Evolutionary conservation across 106 monocot genomes (phyloP), one percentile per base, ranked within the genome.

Genomic region (Platanthera zijinensis): DNA sequence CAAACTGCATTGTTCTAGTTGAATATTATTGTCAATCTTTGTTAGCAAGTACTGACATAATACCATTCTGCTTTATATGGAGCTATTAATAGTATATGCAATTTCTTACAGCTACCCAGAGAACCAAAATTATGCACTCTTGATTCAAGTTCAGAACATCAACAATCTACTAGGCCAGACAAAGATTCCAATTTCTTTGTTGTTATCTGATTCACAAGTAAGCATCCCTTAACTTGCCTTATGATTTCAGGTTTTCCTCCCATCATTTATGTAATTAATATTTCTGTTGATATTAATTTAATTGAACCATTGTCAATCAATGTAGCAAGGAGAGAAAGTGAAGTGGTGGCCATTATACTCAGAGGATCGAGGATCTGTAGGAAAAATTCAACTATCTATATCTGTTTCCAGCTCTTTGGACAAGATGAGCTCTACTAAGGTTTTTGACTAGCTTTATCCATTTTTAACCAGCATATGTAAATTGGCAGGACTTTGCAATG

Each of bases 271-370:
- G 8, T 5, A 69, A 52, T 6, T 71, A n/a, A 78, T 12, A 17
- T 21, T 17, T 73, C 9, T 51, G 5, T 28, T 47, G 18, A 73
- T 13, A 80, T 51, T 6, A 11, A 17, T 19, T 8, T 12, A 74
- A 67, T 19, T 69, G 21, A 53, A 12, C 68, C 32, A 45, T 80
- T 48, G n/a, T 63, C 51, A 56, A 22, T 50, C 46, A 39, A 76
- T 62, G 48, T 39, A 83, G 76, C 86, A 91, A 84, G 81, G 76
- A 51, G 89, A 89, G 66, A 77, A 83, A 76, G 28, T 82, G 21
- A 94, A 72, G 71, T 99, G 94, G 97, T 94, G 86, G 83, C 91
- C 97, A 48, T 32, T 99, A 77, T 88, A 88, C 57, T 75, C 76
- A 6, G 87, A 82, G 57, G 84, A 89, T 70, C 73, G 83, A 79